Conservation (phyloP, 331 rosid species). For the Cydonia oblonga region DNA sequence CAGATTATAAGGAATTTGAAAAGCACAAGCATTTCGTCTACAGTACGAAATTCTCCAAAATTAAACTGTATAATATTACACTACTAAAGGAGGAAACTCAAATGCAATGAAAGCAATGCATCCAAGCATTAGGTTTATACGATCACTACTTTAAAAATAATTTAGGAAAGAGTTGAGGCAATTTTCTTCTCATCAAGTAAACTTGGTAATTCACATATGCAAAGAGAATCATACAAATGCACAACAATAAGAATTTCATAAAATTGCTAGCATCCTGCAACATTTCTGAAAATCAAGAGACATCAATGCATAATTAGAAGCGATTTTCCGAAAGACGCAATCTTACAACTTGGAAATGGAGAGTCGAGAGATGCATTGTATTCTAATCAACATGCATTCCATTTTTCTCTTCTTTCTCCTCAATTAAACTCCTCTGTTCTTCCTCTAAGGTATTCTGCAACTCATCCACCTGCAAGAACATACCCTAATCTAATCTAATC, state of each 20-base stretch:
- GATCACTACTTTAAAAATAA: background rate
- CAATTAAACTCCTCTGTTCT: conserved; percentile 72
- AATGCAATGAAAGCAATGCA: background rate
- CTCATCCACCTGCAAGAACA: conserved; percentile 64
- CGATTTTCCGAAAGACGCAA: background rate
- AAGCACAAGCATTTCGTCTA: background rate
- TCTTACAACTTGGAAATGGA: conserved; percentile 12
- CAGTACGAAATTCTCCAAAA: background rate
- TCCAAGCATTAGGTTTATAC: background rate
- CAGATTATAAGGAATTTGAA: background rate
- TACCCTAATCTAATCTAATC: background rate
- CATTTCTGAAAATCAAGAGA: too few relatives aligned
- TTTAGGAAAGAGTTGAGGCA: background rate
- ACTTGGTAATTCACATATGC: background rate
- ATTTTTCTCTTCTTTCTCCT: conserved; percentile 79
- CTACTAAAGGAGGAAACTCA: background rate
- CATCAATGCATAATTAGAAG: too few relatives aligned
- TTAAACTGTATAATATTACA: background rate
- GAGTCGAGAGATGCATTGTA: background rate
- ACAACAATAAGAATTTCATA: background rate
- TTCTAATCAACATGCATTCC: conserved; percentile 66
- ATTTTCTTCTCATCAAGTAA: background rate
- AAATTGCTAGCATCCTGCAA: background rate
- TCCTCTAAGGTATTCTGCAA: conserved; percentile 84
- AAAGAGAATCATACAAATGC: background rate